phyloP scores from a whole-genome alignment of 129 eudicot species.

The Scalesia atractyloides region DNA sequence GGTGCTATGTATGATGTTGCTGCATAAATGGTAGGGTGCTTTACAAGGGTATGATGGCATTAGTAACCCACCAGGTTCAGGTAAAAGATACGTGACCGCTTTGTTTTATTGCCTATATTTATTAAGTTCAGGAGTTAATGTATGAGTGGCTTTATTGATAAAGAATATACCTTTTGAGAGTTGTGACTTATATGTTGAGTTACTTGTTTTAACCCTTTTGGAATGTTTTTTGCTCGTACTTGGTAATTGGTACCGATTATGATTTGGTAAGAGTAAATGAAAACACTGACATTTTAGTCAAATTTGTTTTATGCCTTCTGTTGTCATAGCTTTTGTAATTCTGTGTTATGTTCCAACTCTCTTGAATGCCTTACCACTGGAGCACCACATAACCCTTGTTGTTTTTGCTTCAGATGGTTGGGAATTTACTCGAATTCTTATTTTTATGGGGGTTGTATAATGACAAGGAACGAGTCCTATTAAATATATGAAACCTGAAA shows the following conservation, averaged over 20 bases:
- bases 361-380: not conserved
- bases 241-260: not conserved
- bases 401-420: not conserved
- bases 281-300: not conserved
- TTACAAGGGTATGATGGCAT: slow-evolving; percentile 59
- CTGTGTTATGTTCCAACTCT: not conserved
- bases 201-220: not conserved
- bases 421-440: not conserved
- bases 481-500: not conserved
- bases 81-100: slow-evolving; percentile 25
- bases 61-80: slow-evolving; percentile 68
- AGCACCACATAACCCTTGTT: not conserved
- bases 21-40: slow-evolving; percentile 41
- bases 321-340: not conserved
- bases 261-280: not conserved
- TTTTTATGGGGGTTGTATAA: slow-evolving; percentile 3
- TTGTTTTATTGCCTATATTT: not conserved
- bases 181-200: not conserved
- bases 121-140: slow-evolving; percentile 10
- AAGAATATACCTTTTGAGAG: not conserved
- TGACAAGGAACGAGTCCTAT: not conserved
- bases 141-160: slow-evolving; percentile 16
- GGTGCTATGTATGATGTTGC: slow-evolving; percentile 38
- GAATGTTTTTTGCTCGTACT: not conserved
- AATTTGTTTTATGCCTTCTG: not conserved